A percentile compares a stretch with the other conserved stretches of the same genome.
Evolutionary conservation across 208 protist genomes (phyloP).

Genomic region (Plasmodiophora brassicae): DNA sequence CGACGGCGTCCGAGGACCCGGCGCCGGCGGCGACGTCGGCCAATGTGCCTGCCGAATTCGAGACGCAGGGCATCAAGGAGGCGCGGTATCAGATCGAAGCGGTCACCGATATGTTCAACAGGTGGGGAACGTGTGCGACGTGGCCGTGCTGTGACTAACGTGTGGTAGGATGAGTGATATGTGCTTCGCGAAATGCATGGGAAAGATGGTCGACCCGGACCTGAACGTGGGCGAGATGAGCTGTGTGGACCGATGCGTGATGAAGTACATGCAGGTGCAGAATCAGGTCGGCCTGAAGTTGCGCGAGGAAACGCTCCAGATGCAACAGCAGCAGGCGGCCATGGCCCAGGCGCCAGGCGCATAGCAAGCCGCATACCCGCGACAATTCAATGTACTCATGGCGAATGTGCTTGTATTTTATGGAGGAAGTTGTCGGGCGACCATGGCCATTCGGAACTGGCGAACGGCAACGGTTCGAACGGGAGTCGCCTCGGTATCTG

Average conservation of each 20-base stretch:
- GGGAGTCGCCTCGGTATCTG: too few relatives aligned
- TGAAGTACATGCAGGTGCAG: conserved; percentile 22
- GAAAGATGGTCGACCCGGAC: not conserved
- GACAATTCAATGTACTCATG: too few relatives aligned
- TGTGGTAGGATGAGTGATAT: not conserved
- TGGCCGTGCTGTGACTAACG: not conserved
- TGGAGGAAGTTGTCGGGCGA: too few relatives aligned
- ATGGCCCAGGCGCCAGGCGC: too few relatives aligned
- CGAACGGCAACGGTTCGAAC: too few relatives aligned
- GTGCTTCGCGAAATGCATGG: conserved; percentile 25
- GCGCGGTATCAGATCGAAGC: conserved; percentile 16
- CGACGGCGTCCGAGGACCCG: not conserved
- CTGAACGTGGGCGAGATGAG: conserved; percentile 31
- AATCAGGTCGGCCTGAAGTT: conserved; percentile 29
- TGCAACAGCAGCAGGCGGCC: conserved; percentile 28
- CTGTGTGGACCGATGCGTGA: conserved; percentile 5
- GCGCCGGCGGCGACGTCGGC: not conserved
- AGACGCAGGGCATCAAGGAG: not conserved
- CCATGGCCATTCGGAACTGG: too few relatives aligned
- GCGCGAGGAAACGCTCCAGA: not conserved
- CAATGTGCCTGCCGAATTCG: not conserved
- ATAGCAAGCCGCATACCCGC: too few relatives aligned
- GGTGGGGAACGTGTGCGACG: not conserved
- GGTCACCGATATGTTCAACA: conserved; percentile 19
- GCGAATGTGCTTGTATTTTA: too few relatives aligned